Base-by-base conservation (phyloP, 1,284 basidiomycete genomes). In the Agaricales sp. region DNA sequence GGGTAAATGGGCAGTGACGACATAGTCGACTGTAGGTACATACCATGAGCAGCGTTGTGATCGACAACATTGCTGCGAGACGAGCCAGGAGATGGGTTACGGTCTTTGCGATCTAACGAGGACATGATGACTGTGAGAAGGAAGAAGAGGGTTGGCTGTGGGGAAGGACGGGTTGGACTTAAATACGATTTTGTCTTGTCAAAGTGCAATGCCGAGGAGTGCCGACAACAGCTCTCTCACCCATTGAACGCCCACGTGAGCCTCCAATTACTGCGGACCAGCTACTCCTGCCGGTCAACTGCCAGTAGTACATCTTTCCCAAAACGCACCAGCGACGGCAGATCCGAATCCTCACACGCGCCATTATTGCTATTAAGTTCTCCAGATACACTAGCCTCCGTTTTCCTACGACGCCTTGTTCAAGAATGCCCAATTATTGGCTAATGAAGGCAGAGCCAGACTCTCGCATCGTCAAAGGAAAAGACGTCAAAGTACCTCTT, bases 371-470 rank as follows among this genome's bases (percentile, higher is more conserved):
- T n/a, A n/a, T n/a, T n/a, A n/a, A n/a, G n/a, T n/a, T n/a, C n/a
- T n/a, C n/a, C n/a, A n/a, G n/a, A n/a, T n/a, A n/a, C n/a, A 30
- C 14, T 30, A 30, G 26, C 6, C 26, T 30, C 26, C 26, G 26
- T 30, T 30, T 30, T 14, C 14, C 26, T 30, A 30, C 26, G 26
- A 30, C 14, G 6, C 14, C 6, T 14, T 14, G 26, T 16, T 41
- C 39, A 4, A 20, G 8, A 11, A 41, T 41, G 39, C 22, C 54
- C 18, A 69, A 63, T 45, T 73, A 73, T 63, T 94, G 91, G 89
- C 74, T 95, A 18, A 81, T 94, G 73, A 95, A 95, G 65, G 92
- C 92, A 4, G 92, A 94, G 66, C 92, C 92, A 19, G 85, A 93
- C 57, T 82, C 87, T 25, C 79, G 91, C 50, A 66, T 94, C 43